These are phyloP conservation scores for Canavalia ensiformis DNA, from an alignment of 306 rosid genomes.

Conservation along the genomic window DNA sequence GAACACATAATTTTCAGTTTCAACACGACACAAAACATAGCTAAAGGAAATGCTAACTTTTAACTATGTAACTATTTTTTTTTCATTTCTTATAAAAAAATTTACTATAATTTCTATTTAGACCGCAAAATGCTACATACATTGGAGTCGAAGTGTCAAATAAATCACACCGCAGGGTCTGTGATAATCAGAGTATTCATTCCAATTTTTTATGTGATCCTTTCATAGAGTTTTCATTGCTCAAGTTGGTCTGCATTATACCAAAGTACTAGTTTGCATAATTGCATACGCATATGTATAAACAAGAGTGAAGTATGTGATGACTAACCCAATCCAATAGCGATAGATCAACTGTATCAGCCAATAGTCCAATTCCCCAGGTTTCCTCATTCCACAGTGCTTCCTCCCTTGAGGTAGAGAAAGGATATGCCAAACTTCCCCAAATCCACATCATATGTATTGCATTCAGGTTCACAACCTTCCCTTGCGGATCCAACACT, in stretches of 20 bases:
- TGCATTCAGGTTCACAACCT: conserved; percentile 65
- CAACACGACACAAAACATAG: neutral
- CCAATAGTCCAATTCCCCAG: conserved; percentile 67
- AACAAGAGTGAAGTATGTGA: neutral
- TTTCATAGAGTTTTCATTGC: neutral
- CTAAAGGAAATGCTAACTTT: neutral
- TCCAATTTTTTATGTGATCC: neutral
- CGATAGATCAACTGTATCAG: conserved; percentile 55
- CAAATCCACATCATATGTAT: conserved; percentile 80
- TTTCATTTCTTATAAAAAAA: neutral
- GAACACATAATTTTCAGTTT: neutral
- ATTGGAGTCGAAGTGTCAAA: neutral
- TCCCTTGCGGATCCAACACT: conserved; percentile 69
- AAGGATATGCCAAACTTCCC: conserved; percentile 77
- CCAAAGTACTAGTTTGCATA: neutral
- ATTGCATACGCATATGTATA: neutral
- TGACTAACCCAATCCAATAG: conserved; percentile 58
- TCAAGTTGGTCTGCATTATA: neutral
- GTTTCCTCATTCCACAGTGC: conserved; percentile 64
- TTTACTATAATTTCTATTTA: neutral
- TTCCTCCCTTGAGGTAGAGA: conserved; percentile 60
- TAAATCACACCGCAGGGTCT: neutral
- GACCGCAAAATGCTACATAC: neutral
- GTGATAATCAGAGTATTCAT: neutral
- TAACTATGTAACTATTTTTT: neutral